Conservation (phyloP, 2,329 filamentous ascomycete species). For the Colletotrichum plurivorum region DNA sequence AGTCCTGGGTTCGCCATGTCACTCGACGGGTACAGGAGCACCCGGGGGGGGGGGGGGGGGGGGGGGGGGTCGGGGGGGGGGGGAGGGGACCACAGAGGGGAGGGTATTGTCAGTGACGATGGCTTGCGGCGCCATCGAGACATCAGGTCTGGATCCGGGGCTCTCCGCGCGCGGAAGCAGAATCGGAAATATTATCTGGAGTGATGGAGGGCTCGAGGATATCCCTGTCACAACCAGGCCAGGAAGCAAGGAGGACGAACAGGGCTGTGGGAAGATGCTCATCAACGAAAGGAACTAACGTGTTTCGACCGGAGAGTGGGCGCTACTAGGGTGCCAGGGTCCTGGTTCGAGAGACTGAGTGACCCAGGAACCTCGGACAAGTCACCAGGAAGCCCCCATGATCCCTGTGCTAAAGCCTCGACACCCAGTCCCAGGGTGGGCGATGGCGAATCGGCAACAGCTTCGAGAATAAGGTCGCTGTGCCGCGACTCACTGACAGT, state of each 20-base stretch:
- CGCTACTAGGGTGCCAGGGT: constrained; percentile 44
- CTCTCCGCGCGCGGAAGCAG: constrained; percentile 60
- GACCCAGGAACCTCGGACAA: constrained; percentile 40
- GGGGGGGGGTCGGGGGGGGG: constrained; percentile 36
- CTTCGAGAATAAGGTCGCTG: constrained; percentile 39
- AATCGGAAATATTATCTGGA: constrained; percentile 66
- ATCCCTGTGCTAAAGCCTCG: constrained; percentile 37
- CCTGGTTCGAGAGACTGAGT: constrained; percentile 34
- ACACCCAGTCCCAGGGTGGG: constrained; percentile 24
- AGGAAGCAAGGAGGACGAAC: constrained; percentile 53
- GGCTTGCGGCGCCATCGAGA: constrained; percentile 46
- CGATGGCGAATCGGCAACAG: constrained; percentile 42
- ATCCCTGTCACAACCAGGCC: constrained; percentile 48
- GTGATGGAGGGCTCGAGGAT: constrained; percentile 47
- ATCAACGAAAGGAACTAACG: constrained; percentile 58
- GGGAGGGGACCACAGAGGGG: no score
- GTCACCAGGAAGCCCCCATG: constrained; percentile 37
- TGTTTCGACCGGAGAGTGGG: constrained; percentile 57
- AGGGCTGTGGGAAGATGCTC: constrained; percentile 51
- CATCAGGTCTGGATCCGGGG: constrained; percentile 51
- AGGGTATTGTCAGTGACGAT: constrained; percentile 47
- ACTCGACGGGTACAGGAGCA: constrained; percentile 50
- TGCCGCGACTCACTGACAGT: constrained; percentile 41
- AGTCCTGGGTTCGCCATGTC: constrained; percentile 43
- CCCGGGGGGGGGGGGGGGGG: constrained; percentile 40